Evolutionary conservation across 345 rosid genomes (phyloP), one percentile per base, ranked within the genome.

Genomic region (Geranium brycei): DNA sequence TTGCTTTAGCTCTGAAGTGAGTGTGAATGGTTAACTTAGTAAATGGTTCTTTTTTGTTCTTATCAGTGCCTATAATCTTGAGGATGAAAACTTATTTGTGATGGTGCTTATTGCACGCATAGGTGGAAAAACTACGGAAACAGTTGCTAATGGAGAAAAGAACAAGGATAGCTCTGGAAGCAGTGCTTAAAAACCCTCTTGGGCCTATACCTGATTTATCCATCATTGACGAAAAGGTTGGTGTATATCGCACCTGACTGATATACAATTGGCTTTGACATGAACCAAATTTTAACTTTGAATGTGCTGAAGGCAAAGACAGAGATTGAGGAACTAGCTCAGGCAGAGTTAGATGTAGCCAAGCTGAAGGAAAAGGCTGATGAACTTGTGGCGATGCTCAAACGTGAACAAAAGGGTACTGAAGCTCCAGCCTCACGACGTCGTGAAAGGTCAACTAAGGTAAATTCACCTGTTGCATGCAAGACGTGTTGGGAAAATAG

Each of bases 121-220:
- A 93, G 97, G 97, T 93, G 72, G 83, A 73, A 72, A 86, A 87
- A 76, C 84, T 93, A 62, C 83, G 83, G 73, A 91, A 82, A 64
- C 84, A 82, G 72, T 81, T 93, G 78, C 89, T 77, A 69, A 82
- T 73, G 76, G 95, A 88, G 78, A 82, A 79, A 73, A 85, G 81
- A 59, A 83, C 70, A 74, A 82, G 80, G 77, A 64, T 35, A 65
- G 80, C 82, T 74, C 70, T 93, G 59, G 92, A 88, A 80, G 72
- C 88, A 66, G 91, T 77, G 70, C 82, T 88, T 66, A 65, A 69
- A 67, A 56, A 71, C 63, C 70, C 89, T 47, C 77, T 71, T 66
- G 81, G 75, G 62, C 69, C 72, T 38, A 62, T 68, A 53, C 30
- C 76, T 72, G 57, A 77, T 64, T 77, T 84, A 40, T 75, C 60